phyloP scores from a whole-genome alignment of 495 filamentous ascomycete genomes.

The Neohortaea acidophila region DNA sequence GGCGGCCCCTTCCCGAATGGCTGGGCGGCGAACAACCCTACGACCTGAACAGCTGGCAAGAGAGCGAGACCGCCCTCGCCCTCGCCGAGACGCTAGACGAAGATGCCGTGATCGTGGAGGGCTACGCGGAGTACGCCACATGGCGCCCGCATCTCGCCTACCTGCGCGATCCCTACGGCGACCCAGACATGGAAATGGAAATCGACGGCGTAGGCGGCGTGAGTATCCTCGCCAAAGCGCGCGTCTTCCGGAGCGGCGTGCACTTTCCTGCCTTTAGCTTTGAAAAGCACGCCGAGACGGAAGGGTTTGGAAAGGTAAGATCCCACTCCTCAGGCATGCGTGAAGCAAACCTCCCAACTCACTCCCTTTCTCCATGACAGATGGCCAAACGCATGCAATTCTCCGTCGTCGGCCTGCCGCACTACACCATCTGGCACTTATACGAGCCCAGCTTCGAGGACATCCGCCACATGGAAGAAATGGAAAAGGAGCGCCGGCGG shows the following conservation, averaged over 20 bases:
- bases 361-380: constrained; percentile 30
- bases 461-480: constrained; percentile 91
- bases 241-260: constrained; percentile 82
- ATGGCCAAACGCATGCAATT: constrained; percentile 95
- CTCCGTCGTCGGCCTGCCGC: constrained; percentile 90
- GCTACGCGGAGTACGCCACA: constrained; percentile 97
- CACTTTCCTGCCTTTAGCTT: constrained; percentile 99
- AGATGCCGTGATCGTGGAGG: constrained; percentile 97
- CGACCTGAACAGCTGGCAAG: constrained; percentile 98
- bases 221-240: constrained; percentile 91
- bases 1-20: constrained; percentile 97
- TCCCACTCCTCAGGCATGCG: background rate
- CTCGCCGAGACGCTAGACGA: constrained; percentile 93
- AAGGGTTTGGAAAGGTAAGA: constrained; percentile 92
- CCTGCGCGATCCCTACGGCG: constrained; percentile 89
- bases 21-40: constrained; percentile 98
- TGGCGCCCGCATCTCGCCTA: constrained; percentile 98
- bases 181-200: constrained; percentile 99
- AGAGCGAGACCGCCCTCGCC: constrained; percentile 89
- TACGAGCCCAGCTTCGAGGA: constrained; percentile 98
- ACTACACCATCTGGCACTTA: constrained; percentile 99
- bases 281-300: constrained; percentile 95
- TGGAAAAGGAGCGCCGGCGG: constrained; percentile 66
- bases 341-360: background rate
- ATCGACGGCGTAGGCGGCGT: constrained; percentile 96